Base-by-base conservation (phyloP, 345 rosid species). In the Camelina laxa region DNA sequence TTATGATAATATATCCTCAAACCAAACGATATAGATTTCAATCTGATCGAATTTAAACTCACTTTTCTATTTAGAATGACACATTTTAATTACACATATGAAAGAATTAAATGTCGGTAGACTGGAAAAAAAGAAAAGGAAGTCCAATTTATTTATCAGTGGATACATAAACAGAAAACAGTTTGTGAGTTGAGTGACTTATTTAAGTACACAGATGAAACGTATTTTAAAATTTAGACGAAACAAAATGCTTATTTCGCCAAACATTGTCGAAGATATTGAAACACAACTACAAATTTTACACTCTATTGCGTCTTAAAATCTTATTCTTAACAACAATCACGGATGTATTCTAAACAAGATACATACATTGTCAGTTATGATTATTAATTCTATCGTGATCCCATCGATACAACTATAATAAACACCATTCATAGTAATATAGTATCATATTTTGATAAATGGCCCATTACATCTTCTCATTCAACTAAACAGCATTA, bases 401-500 rank as follows among this genome's bases (percentile, higher is more conserved):
- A 48, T 36, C 27, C 16, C 39, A 21, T 51, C 48, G 15, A 36
- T 19, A 39, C 12, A 15, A 33, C 50, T 16, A 15, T 27, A 27
- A 33, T 72, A 49, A 72, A 16, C 42, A 41, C 15, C 60, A 57
- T 66, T 48, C 35, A 48, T 57, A 65, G 27, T 24, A 2, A 45
- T 65, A 24, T 44, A 55, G 27, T 24, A 2, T 56, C 71, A 24
- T 44, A 55, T 8, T 44, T 42, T 27, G 35, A 66, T 65, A 36
- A 38, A 27, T 58, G 51, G 22, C 42, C 53, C 45, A 74, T 44
- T 22, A 38, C 60, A 59, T 36, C 60, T 24, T 57, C 72, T 30
- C 49, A 35, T 22, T 2, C 27, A 2, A n/a, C 24, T 33, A 65
- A 65, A 66, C 57, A 57, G 24, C 73, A 48, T 48, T 66, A 48